Base-by-base conservation (phyloP, 2,329 filamentous ascomycete species). In the Fusarium sp. region DNA sequence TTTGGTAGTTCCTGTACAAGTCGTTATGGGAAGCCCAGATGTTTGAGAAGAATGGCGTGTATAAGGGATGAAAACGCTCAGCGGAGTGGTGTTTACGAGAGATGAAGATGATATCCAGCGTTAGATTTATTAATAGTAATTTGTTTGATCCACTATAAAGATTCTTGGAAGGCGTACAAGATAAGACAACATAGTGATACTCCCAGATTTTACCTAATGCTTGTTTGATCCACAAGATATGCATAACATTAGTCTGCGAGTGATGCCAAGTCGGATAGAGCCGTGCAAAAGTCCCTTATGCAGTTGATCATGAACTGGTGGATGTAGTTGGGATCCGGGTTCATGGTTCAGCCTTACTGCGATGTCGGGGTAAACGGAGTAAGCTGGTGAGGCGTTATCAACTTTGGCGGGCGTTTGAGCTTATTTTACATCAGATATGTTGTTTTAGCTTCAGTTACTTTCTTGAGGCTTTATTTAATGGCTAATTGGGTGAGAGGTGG, bases 71-170 rank as follows among this genome's bases (percentile, higher is more conserved):
- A 20, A 20, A 20, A 20, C 20, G 20, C 20, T 20, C 20, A 20
- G 20, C 20, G 20, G 20, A 20, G 20, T 20, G 20, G 20, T 20
- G 59, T 32, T 57, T 47, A 25, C 47, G 59, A 58, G 47, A 20
- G 42, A 67, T 18, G 55, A 69, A 68, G 51, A 54, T 63, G 67
- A 69, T 69, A 71, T 68, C 67, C 66, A 59, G 54, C 59, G 49
- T 70, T 49, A 16, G 55, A 32, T 43, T 53, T 67, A 57, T 67
- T 68, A 68, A 68, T 68, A 63, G 51, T 68, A 68, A 68, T 68
- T 23, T 43, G 21, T 43, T 43, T 43, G 20, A 18, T 23, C 41
- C 21, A 43, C 20, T 37, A 37, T 37, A n/a, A n/a, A 37, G 34
- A 37, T 37, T 37, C 18, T 37, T 37, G 2, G 34, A 37, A n/a